Evolutionary conservation across 371 early-diverging fungal genomes (phyloP).

Genomic region (Actinomucor elegans): DNA sequence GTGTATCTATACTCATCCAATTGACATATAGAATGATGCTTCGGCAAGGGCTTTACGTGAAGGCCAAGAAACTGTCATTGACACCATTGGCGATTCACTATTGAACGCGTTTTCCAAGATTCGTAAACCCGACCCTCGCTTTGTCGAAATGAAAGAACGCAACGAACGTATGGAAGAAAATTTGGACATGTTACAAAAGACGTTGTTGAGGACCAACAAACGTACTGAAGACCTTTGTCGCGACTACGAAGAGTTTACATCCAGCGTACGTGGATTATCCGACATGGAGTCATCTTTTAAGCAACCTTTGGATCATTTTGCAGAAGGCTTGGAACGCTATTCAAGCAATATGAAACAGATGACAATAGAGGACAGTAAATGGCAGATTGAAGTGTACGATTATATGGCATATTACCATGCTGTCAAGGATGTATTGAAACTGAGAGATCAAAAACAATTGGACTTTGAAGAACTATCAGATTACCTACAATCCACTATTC

Average conservation of each 20-base stretch:
- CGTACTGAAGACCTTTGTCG: slow-evolving; percentile 75
- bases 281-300: slow-evolving; percentile 83
- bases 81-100: slow-evolving; percentile 85
- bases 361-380: slow-evolving; percentile 62
- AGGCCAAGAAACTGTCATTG: slow-evolving; percentile 75
- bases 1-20: neutral
- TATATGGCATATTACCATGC: slow-evolving; percentile 85
- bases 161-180: slow-evolving; percentile 85
- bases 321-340: slow-evolving; percentile 60
- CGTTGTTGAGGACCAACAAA: slow-evolving; percentile 74
- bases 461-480: slow-evolving; percentile 88
- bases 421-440: slow-evolving; percentile 79
- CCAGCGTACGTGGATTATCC: slow-evolving; percentile 69
- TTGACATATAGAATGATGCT: slow-evolving; percentile 47
- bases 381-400: slow-evolving; percentile 79
- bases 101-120: slow-evolving; percentile 91
- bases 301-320: slow-evolving; percentile 62
- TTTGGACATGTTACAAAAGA: slow-evolving; percentile 73
- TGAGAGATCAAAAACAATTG: slow-evolving; percentile 91
- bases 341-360: slow-evolving; percentile 63
- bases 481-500: slow-evolving; percentile 66
- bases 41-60: slow-evolving; percentile 45
- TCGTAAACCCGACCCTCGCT: slow-evolving; percentile 83
- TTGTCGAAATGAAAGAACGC: slow-evolving; percentile 78
- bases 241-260: slow-evolving; percentile 81